Conservation (phyloP, 2,329 filamentous ascomycete species). For the Calcarisporium arbuscula region DNA sequence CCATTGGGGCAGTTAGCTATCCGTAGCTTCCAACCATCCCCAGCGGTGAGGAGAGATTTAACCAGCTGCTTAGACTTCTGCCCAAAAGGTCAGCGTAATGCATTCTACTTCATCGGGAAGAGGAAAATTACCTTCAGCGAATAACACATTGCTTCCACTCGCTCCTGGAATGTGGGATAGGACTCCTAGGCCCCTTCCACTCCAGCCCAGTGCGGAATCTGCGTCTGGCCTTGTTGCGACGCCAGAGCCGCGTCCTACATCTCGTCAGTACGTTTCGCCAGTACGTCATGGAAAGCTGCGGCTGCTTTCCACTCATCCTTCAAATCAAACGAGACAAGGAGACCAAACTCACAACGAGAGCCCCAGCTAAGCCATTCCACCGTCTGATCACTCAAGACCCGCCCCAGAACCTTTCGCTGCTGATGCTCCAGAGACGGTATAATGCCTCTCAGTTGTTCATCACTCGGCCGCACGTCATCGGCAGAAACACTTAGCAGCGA, state of each 20-base stretch:
- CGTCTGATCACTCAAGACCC: constrained; percentile 14
- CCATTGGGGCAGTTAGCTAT: constrained; percentile 19
- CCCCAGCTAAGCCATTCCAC: constrained; percentile 18
- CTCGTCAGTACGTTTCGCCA: too few species aligned
- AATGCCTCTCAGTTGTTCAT: constrained; percentile 6
- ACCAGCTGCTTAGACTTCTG: constrained; percentile 20
- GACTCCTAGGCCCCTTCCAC: constrained; percentile 23
- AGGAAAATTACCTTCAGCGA: constrained; percentile 11
- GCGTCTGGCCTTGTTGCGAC: constrained; percentile 19
- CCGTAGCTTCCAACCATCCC: constrained; percentile 17
- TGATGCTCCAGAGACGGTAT: constrained; percentile 12
- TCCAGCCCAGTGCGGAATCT: constrained; percentile 18
- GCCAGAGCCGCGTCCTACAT: constrained; percentile 14
- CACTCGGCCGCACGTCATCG: not conserved
- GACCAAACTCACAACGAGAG: constrained; percentile 13
- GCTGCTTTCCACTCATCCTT: too few species aligned
- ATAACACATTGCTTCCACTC: constrained; percentile 19
- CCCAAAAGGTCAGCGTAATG: not conserved
- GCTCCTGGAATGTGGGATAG: constrained; percentile 16
- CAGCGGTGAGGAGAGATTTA: constrained; percentile 19
- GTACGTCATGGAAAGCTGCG: too few species aligned
- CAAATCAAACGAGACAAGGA: too few species aligned
- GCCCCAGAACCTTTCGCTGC: constrained; percentile 15
- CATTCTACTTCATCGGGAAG: not conserved
- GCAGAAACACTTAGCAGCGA: not conserved